Conservation (phyloP, 495 filamentous ascomycete species). For the Xylaria telfairii region DNA sequence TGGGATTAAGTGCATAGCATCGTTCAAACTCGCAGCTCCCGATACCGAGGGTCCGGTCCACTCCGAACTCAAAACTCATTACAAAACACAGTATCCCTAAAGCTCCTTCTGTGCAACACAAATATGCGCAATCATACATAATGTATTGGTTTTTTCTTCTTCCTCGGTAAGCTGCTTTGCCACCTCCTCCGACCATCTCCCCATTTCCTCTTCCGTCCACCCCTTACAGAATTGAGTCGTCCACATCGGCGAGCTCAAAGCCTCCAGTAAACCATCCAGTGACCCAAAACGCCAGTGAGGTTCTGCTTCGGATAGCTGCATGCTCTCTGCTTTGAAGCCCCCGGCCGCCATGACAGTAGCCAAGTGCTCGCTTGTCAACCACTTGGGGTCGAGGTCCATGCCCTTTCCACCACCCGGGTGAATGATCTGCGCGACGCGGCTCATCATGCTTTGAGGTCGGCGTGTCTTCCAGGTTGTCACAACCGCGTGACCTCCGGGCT, state of each 20-base stretch:
- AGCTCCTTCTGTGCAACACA: conserved; percentile 40
- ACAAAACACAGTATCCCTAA: neutral
- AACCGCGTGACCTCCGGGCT: conserved; percentile 38
- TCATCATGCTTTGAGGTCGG: conserved; percentile 23
- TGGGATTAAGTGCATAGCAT: too few relatives aligned
- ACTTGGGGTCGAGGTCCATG: conserved; percentile 29
- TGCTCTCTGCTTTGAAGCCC: conserved; percentile 25
- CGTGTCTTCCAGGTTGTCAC: conserved; percentile 42
- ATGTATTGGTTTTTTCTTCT: conserved; percentile 52
- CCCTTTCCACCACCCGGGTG: conserved; percentile 19
- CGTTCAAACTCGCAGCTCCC: neutral
- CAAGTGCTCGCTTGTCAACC: conserved; percentile 34
- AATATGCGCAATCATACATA: conserved; percentile 60
- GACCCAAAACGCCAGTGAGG: conserved; percentile 33
- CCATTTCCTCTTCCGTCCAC: conserved; percentile 39
- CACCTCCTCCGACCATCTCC: conserved; percentile 34
- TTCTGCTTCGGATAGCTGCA: conserved; percentile 20
- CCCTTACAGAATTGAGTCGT: conserved; percentile 36
- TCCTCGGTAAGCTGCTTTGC: conserved; percentile 44
- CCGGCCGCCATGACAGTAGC: conserved; percentile 25
- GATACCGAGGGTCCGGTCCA: neutral
- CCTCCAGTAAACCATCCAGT: conserved; percentile 18
- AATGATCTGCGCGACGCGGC: conserved; percentile 22
- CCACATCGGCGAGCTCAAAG: conserved; percentile 33
- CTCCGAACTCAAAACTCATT: neutral